Evolutionary conservation across 2,329 filamentous ascomycete genomes (phyloP).

Genomic region (Sclerotinia spermophila): DNA sequence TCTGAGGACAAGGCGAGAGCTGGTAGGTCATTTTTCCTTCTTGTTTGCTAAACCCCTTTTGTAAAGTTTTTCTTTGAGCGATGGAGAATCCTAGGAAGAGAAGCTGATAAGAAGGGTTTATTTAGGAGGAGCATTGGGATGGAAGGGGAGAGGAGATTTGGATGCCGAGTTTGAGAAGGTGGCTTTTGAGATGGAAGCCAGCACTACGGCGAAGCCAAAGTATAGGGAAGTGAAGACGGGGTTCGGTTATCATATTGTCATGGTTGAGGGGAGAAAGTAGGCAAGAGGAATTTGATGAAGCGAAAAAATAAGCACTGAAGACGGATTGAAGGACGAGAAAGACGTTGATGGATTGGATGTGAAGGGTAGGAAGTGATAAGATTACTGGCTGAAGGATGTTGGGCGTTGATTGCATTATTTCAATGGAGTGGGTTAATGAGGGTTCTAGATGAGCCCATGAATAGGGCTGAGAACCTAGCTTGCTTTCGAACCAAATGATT

Average conservation of each 20-base stretch:
- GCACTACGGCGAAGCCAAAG: constrained; percentile 61
- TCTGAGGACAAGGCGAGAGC: constrained; percentile 74
- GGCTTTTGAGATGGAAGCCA: constrained; percentile 65
- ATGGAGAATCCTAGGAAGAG: neutral
- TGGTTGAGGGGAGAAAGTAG: constrained; percentile 51
- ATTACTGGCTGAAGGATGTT: neutral
- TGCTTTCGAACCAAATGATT: neutral
- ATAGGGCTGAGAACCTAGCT: constrained; percentile 4
- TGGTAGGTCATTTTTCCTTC: constrained; percentile 41
- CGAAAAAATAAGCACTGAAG: neutral
- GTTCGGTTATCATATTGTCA: constrained; percentile 77
- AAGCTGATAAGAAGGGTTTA: neutral
- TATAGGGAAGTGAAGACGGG: constrained; percentile 68
- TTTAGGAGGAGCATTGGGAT: constrained; percentile 66
- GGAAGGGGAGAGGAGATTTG: constrained; percentile 66
- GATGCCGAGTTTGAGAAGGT: constrained; percentile 68
- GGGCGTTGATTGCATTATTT: neutral
- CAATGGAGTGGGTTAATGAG: neutral
- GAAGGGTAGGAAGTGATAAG: neutral
- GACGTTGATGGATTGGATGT: neutral
- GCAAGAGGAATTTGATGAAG: neutral
- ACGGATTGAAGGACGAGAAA: neutral
- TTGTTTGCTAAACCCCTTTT: neutral
- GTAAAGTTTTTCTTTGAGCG: neutral
- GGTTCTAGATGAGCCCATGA: constrained; percentile 3